Base-by-base conservation (phyloP, 164 flowering plant genomes). In the Vitis rupestris region DNA sequence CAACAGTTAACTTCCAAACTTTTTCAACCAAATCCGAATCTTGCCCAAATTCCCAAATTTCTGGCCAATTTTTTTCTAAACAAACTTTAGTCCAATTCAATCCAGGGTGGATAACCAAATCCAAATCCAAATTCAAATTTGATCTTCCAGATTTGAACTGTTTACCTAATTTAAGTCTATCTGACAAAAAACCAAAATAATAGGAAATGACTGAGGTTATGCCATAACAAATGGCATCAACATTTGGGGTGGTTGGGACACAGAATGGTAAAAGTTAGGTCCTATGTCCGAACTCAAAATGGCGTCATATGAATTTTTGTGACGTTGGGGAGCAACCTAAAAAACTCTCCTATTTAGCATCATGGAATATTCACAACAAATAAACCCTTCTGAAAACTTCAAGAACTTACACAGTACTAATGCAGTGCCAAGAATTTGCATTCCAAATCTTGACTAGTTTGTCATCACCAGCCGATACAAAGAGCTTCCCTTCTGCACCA, bases 381-480 rank as follows among this genome's bases (percentile, higher is more conserved):
- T 8, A 9, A 67, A 49, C 9, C 63, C 11, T 15, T 8, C 27
- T 10, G 11, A n/a, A 2, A 16, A 49, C 30, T 57, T 62, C 3
- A 67, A 65, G 14, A 72, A 84, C 94, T 86, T 86, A 94, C 94
- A 89, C 88, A 15, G 90, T 83, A 65, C 50, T 59, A 64, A 83
- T 73, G 80, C 97, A 92, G 27, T 61, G 86, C 97, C 97, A 92
- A 12, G 89, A 73, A 70, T 85, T 84, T 4, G 91, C 76, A 27
- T 74, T 75, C 99, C 97, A 95, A 69, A 95, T 74, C 79, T 91
- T 95, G 66, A 90, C 93, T 47, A 88, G 81, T 66, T 92, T 94
- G 70, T 92, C 99, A 85, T 95, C 99, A 17, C 99, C 99, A 66
- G 91, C 95, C 31, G 97, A 88, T 17, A 79, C 90, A 75, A 92